A percentile compares a stretch with the other conserved stretches of the same genome.
Evolutionary conservation across 2,329 filamentous ascomycete species (phyloP).

Genomic region (Colletotrichum costaricense): DNA sequence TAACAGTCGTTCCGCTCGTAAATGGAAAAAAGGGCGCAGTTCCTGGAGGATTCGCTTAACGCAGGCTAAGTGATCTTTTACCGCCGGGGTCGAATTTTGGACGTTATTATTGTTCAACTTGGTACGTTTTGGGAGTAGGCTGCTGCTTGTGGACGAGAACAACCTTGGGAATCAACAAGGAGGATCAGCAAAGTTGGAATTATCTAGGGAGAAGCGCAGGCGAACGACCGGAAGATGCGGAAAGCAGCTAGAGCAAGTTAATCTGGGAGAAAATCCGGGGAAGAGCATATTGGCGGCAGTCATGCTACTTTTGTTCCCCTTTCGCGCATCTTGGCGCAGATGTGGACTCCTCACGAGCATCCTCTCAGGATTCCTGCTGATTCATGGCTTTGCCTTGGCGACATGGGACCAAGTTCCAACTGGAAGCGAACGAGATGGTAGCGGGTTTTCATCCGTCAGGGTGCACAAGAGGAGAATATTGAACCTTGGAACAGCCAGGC

Average conservation of each 20-base stretch:
- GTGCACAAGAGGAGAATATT: no score
- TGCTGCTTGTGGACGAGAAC: not conserved
- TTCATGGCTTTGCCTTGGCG: constrained; percentile 1
- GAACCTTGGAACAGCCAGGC: no score
- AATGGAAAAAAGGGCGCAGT: not conserved
- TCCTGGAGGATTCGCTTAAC: not conserved
- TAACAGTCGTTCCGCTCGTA: not conserved
- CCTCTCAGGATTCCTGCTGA: not conserved
- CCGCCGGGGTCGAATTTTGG: not conserved
- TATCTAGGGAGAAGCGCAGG: not conserved
- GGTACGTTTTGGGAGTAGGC: not conserved
- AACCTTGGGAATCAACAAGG: not conserved
- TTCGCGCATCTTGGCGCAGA: constrained; percentile 19
- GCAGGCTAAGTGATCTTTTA: not conserved
- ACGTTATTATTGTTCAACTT: not conserved
- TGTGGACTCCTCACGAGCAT: not conserved
- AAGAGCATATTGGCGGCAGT: constrained; percentile 12
- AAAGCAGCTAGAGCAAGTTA: constrained; percentile 2
- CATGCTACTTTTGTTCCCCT: constrained; percentile 19
- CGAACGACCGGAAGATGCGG: constrained; percentile 15
- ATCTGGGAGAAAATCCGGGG: constrained; percentile 22
- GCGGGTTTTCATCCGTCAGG: no score
- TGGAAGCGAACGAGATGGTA: not conserved
- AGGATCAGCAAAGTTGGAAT: not conserved
- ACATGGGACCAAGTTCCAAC: not conserved